These are phyloP conservation scores for Tranzscheliella williamsii DNA, from an alignment of 1,284 basidiomycete genomes.

Conservation along the genomic window DNA sequence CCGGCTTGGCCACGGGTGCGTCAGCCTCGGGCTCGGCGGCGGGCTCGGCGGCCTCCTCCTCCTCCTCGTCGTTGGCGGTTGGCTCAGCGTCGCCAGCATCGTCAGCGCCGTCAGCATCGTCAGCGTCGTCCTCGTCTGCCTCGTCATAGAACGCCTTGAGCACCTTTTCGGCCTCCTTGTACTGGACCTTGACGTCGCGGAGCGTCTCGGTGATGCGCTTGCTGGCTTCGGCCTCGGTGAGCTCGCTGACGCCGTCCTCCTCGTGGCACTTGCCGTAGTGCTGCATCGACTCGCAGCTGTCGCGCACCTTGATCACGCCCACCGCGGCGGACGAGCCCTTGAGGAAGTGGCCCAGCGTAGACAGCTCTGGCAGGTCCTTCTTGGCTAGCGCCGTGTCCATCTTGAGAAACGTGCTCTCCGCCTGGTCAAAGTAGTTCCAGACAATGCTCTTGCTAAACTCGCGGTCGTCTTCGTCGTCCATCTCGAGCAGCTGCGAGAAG, in stretches of 20 bases:
- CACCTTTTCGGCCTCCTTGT: conserved; percentile 53
- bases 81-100: conserved; percentile 9
- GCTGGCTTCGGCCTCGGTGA: conserved; percentile 41
- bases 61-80: conserved; percentile 44
- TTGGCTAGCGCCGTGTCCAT: conserved; percentile 75
- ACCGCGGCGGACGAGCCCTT: conserved; percentile 92
- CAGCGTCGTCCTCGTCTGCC: conserved; percentile 61
- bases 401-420: conserved; percentile 70
- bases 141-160: conserved; percentile 62
- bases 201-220: conserved; percentile 38
- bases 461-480: conserved; percentile 78
- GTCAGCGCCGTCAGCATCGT: conserved; percentile 2
- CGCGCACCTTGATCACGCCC: conserved; percentile 77
- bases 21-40: too few relatives aligned
- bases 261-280: conserved; percentile 70
- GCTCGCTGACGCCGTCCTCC: conserved; percentile 44
- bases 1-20: too few relatives aligned
- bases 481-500: conserved; percentile 82
- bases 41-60: conserved; percentile 65
- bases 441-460: conserved; percentile 80
- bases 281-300: conserved; percentile 84
- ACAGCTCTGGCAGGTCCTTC: conserved; percentile 71
- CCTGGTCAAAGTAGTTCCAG: conserved; percentile 72
- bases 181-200: conserved; percentile 47
- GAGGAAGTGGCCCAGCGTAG: conserved; percentile 83